Evolutionary conservation across 192 early-diverging fungal genomes (phyloP).

Genomic region (Coemansia sp.): DNA sequence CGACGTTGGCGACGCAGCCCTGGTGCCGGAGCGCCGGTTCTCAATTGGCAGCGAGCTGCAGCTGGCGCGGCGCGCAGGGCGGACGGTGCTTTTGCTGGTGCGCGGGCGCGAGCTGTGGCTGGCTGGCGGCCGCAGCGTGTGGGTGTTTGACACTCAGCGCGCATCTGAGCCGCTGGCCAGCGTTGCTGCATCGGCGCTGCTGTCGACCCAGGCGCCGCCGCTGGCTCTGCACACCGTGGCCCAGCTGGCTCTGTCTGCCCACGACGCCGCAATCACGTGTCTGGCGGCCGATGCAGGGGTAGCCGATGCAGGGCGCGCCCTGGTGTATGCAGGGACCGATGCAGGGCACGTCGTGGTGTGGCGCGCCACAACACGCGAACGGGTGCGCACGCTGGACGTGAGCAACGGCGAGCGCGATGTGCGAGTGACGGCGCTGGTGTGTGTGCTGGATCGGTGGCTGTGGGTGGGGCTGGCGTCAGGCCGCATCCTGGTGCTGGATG

Average conservation of each 20-base stretch:
- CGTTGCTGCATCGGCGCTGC: constrained; percentile 17
- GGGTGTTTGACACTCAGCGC: constrained; percentile 41
- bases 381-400: constrained; percentile 48
- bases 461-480: constrained; percentile 51
- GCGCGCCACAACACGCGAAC: constrained; percentile 28
- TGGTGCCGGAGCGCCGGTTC: constrained; percentile 34
- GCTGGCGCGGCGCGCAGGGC: constrained; percentile 23
- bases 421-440: constrained; percentile 44
- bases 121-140: constrained; percentile 36
- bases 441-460: constrained; percentile 37
- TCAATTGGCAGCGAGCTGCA: constrained; percentile 35
- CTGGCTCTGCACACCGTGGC: constrained; percentile 19
- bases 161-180: constrained; percentile 18
- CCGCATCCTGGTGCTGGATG: constrained; percentile 32
- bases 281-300: constrained; percentile 36
- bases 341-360: constrained; percentile 45
- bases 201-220: constrained; percentile 18
- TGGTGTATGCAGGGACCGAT: constrained; percentile 48
- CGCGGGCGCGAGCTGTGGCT: constrained; percentile 48
- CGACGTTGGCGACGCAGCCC: constrained; percentile 15
- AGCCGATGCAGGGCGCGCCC: constrained; percentile 21
- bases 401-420: constrained; percentile 32
- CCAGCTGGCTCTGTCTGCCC: constrained; percentile 24
- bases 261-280: constrained; percentile 41
- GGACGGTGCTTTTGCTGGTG: constrained; percentile 20